Conservation (phyloP, 164 flowering plant species). For the Houttuynia cordata region DNA sequence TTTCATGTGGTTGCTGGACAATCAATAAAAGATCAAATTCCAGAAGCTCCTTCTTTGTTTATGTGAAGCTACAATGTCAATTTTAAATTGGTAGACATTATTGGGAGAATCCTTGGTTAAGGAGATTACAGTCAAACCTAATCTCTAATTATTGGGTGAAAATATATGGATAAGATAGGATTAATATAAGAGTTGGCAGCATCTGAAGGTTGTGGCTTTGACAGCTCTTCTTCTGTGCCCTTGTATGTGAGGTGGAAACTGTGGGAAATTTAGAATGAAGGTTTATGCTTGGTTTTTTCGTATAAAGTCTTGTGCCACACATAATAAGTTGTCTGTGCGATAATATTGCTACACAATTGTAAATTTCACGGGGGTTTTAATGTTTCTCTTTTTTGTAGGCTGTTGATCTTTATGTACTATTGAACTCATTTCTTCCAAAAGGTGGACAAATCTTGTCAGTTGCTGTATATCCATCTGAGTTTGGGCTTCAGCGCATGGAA, state of each 20-base stretch:
- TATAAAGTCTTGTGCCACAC: too few relatives aligned
- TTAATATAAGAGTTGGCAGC: too few relatives aligned
- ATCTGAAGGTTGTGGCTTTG: neutral
- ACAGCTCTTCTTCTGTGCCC: neutral
- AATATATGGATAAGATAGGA: too few relatives aligned
- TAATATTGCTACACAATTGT: neutral
- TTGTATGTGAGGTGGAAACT: neutral
- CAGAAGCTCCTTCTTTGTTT: too few relatives aligned
- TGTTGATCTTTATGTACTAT: constrained; percentile 49
- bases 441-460: constrained; percentile 66
- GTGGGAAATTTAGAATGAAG: neutral
- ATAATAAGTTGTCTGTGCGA: neutral
- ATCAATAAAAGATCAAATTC: too few relatives aligned
- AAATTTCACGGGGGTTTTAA: neutral
- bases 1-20: too few relatives aligned
- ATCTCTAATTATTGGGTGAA: too few relatives aligned
- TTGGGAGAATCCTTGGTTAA: too few relatives aligned
- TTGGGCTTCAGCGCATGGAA: constrained; percentile 86
- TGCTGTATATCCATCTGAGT: constrained; percentile 86
- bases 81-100: too few relatives aligned
- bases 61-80: too few relatives aligned
- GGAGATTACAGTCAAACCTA: too few relatives aligned
- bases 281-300: neutral
- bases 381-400: constrained; percentile 32
- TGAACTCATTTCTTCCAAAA: constrained; percentile 70